Conservation (phyloP, 495 filamentous ascomycete species). For the Penicillium cosmopolitanum region DNA sequence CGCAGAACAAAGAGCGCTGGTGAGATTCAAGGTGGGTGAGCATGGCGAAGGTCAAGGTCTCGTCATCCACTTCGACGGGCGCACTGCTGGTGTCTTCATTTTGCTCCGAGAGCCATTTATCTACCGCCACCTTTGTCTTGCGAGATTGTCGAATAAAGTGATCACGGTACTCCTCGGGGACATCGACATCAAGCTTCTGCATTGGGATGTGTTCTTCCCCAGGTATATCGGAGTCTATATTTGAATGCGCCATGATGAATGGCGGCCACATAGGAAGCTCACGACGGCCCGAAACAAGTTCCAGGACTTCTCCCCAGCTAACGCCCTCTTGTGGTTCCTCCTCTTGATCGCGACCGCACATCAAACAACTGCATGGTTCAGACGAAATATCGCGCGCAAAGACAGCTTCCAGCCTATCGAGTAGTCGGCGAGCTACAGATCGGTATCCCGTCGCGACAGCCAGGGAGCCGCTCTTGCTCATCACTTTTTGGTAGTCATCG, state of each 20-base stretch:
- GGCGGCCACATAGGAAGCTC: constrained; percentile 88
- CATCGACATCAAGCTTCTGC: constrained; percentile 85
- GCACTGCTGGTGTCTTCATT: constrained; percentile 70
- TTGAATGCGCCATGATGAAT: constrained; percentile 65
- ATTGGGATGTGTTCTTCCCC: constrained; percentile 63
- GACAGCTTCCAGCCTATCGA: constrained; percentile 92
- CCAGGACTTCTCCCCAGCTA: constrained; percentile 97
- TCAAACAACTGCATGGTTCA: constrained; percentile 75
- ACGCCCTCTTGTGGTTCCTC: constrained; percentile 67
- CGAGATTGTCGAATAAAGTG: constrained; percentile 87
- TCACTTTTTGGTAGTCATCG: constrained; percentile 81
- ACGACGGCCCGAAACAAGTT: constrained; percentile 84
- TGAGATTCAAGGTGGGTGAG: constrained; percentile 79
- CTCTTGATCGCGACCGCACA: constrained; percentile 68
- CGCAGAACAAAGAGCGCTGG: constrained; percentile 77
- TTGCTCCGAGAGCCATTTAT: constrained; percentile 82
- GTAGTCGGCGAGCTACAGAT: constrained; percentile 85
- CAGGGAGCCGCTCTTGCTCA: constrained; percentile 80
- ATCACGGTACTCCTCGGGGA: constrained; percentile 85
- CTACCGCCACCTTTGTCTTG: constrained; percentile 81
- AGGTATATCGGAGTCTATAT: constrained; percentile 58
- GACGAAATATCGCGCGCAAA: constrained; percentile 89
- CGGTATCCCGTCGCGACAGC: constrained; percentile 96
- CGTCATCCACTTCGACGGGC: constrained; percentile 86
- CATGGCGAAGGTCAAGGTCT: constrained; percentile 90